A percentile compares a stretch with the other conserved stretches of the same genome.
Evolutionary conservation across 2,329 filamentous ascomycete genomes (phyloP).

Genomic region (Lachnum nothofagi): DNA sequence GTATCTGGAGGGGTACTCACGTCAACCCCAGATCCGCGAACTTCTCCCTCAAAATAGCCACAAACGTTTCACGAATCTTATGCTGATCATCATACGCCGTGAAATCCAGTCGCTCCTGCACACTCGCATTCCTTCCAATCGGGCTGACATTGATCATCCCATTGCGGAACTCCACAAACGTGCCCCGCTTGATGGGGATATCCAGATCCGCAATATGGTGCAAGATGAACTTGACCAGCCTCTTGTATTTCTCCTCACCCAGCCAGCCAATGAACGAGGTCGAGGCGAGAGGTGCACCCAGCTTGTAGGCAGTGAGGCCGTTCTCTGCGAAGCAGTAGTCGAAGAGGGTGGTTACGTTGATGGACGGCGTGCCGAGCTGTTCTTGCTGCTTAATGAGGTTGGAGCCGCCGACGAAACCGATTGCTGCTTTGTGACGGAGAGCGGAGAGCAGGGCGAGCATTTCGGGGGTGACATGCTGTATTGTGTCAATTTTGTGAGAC

Average conservation of each 20-base stretch:
- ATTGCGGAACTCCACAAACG: constrained; percentile 83
- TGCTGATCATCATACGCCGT: constrained; percentile 74
- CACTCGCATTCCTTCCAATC: constrained; percentile 78
- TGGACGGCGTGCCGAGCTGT: constrained; percentile 68
- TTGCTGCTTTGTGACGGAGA: constrained; percentile 81
- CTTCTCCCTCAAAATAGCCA: constrained; percentile 68
- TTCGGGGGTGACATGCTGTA: constrained; percentile 65
- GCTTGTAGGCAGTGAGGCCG: constrained; percentile 82
- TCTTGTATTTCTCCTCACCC: constrained; percentile 77
- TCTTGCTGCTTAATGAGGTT: constrained; percentile 94
- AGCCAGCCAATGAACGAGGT: constrained; percentile 89
- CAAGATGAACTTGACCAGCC: constrained; percentile 68
- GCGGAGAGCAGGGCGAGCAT: constrained; percentile 75
- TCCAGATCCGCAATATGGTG: constrained; percentile 82
- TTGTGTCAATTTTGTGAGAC: neutral
- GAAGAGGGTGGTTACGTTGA: constrained; percentile 77
- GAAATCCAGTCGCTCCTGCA: constrained; percentile 75
- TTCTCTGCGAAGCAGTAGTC: constrained; percentile 98
- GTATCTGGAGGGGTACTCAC: constrained; percentile 51
- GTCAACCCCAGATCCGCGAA: constrained; percentile 83
- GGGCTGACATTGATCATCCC: constrained; percentile 87
- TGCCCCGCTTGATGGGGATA: constrained; percentile 76
- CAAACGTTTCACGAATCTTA: constrained; percentile 70
- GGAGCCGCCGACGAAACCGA: constrained; percentile 89
- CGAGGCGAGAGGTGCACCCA: constrained; percentile 68